A percentile compares a stretch with the other conserved stretches of the same genome.
These are phyloP conservation scores for Trypanosoma theileri DNA, from an alignment of 208 protist species.

Conservation along the genomic window DNA sequence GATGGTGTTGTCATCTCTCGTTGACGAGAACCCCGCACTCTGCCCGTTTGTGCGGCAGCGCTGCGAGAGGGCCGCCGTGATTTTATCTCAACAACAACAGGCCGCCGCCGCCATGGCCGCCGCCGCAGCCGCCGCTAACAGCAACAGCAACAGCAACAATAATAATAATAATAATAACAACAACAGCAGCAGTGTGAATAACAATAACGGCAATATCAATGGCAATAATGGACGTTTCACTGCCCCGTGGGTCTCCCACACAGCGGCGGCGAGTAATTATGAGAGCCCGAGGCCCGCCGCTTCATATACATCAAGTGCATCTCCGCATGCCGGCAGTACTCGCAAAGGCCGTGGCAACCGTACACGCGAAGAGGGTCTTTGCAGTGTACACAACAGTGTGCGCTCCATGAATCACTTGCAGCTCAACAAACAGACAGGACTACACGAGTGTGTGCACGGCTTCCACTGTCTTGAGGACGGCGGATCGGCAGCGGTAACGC, in stretches of 20 bases:
- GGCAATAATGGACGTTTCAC: conserved; percentile 32
- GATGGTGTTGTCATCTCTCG: conserved; percentile 56
- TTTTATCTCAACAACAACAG: conserved; percentile 7
- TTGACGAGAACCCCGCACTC: conserved; percentile 71
- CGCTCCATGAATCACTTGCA: conserved; percentile 85
- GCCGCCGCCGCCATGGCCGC: too few species aligned
- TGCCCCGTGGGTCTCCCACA: conserved; percentile 41
- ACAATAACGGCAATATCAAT: conserved; percentile 21
- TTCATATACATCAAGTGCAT: conserved; percentile 31
- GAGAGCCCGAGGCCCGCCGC: conserved; percentile 19
- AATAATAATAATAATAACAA: too few species aligned
- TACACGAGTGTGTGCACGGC: conserved; percentile 84
- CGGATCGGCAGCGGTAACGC: conserved; percentile 28
- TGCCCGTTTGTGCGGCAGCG: conserved; percentile 45
- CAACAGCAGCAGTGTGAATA: too few species aligned
- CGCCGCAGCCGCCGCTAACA: too few species aligned
- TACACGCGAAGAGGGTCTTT: conserved; percentile 81
- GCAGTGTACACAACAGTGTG: conserved; percentile 79
- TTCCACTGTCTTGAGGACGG: conserved; percentile 88
- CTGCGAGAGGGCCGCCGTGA: conserved; percentile 46
- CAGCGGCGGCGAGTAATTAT: conserved; percentile 12
- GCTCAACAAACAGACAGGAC: conserved; percentile 56
- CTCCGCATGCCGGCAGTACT: conserved; percentile 26
- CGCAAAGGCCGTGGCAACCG: conserved; percentile 47
- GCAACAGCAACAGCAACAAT: too few species aligned